Conservation (phyloP, 2,329 filamentous ascomycete genomes). For the Fusarium sp. region DNA sequence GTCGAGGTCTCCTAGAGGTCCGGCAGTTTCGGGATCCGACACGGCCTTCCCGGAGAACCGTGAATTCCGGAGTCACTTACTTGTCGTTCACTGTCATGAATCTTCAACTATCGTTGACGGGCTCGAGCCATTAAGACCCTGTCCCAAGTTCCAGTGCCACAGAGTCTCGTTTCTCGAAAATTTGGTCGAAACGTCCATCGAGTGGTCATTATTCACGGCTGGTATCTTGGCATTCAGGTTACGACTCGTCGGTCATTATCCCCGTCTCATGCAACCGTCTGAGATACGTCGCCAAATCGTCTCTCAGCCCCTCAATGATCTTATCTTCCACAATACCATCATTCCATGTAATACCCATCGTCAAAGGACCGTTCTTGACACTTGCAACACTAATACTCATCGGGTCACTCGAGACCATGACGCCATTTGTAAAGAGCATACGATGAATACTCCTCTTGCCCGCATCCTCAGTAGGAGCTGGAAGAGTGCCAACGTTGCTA, state of each 20-base stretch:
- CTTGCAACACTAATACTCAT: slow-evolving; percentile 61
- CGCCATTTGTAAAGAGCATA: slow-evolving; percentile 63
- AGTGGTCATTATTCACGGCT: too few species aligned
- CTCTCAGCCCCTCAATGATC: slow-evolving; percentile 52
- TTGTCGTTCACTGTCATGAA: not conserved
- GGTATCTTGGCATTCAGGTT: not conserved
- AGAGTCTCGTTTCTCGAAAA: too few species aligned
- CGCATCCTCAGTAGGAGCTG: not conserved
- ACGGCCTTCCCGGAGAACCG: not conserved
- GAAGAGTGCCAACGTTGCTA: slow-evolving; percentile 61
- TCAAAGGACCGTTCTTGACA: slow-evolving; percentile 55
- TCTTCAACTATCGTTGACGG: accelerated
- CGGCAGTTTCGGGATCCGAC: not conserved
- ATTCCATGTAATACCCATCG: slow-evolving; percentile 62
- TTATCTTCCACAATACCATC: slow-evolving; percentile 55
- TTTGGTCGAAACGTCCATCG: too few species aligned
- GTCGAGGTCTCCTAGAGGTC: not conserved
- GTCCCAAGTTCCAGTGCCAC: not conserved
- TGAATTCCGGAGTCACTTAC: not conserved
- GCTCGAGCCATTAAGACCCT: not conserved
- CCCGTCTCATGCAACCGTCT: slow-evolving; percentile 42
- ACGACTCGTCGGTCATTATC: slow-evolving; percentile 11
- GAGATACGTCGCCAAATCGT: slow-evolving; percentile 50
- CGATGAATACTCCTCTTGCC: slow-evolving; percentile 54
- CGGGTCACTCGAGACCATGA: slow-evolving; percentile 56